A percentile compares a stretch with the other conserved stretches of the same genome.
phyloP scores from a whole-genome alignment of 2,329 filamentous ascomycete genomes.

The Diaporthe sp. region DNA sequence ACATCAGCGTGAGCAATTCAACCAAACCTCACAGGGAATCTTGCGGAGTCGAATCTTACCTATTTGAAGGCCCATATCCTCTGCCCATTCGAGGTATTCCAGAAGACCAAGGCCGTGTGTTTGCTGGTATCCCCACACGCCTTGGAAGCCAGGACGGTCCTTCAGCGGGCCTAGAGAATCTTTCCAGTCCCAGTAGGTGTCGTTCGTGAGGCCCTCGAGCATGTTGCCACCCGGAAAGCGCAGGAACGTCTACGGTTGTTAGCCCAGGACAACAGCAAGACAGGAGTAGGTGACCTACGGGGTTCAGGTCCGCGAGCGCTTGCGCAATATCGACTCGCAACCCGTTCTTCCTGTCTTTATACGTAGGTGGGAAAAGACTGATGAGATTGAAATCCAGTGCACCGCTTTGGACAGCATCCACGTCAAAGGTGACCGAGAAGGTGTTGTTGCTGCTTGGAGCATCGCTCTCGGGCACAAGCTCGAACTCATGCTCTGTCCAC shows the following conservation, averaged over 20 bases:
- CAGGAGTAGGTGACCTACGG: constrained; percentile 51
- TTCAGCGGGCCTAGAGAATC: constrained; percentile 67
- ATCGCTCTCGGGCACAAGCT: constrained; percentile 57
- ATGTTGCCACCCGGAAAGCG: constrained; percentile 77
- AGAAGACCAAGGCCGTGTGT: constrained; percentile 74
- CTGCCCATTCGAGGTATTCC: constrained; percentile 73
- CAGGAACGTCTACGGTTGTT: constrained; percentile 61
- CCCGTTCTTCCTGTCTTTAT: constrained; percentile 70
- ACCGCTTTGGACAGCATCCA: constrained; percentile 53
- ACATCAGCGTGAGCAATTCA: constrained; percentile 14
- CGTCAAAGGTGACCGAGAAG: constrained; percentile 67
- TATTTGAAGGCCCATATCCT: constrained; percentile 71
- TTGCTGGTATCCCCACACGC: constrained; percentile 72
- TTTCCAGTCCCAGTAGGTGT: constrained; percentile 65
- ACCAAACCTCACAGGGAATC: not conserved
- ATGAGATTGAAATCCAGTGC: constrained; percentile 71
- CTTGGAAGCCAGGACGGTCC: constrained; percentile 67
- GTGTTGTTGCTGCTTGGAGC: constrained; percentile 70
- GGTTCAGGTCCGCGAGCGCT: constrained; percentile 65
- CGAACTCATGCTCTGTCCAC: constrained; percentile 67
- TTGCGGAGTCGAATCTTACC: constrained; percentile 49
- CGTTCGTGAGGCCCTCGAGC: constrained; percentile 62
- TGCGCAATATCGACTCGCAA: constrained; percentile 68
- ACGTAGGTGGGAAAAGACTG: constrained; percentile 72
- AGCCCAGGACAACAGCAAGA: not conserved